Percentiles rank a stretch among this genome's conserved stretches.
Conservation (phyloP, 1,139 yeast species). For the Suhomyces taliae region DNA sequence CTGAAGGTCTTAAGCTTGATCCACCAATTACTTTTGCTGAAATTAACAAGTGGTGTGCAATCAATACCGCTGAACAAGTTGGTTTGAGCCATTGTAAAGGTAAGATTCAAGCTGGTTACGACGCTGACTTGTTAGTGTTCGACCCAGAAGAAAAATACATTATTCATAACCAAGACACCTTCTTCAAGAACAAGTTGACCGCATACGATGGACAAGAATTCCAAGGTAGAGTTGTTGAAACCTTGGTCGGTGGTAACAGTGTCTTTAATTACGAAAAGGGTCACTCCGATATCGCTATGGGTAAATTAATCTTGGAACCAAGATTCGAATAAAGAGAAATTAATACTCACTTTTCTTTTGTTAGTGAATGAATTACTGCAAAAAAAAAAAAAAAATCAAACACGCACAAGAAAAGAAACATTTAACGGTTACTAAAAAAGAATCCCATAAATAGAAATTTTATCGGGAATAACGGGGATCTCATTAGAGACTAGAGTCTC, state of each 20-base stretch:
- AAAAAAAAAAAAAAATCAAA: too few species aligned
- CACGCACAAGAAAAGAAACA: too few species aligned
- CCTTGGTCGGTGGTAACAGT: slow-evolving; percentile 71
- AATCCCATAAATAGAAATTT: too few species aligned
- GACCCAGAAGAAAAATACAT: slow-evolving; percentile 60
- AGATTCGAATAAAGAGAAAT: slow-evolving; percentile 20
- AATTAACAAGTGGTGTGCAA: slow-evolving; percentile 75
- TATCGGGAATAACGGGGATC: too few species aligned
- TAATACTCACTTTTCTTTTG: background rate
- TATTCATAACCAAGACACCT: slow-evolving; percentile 59
- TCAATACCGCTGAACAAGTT: slow-evolving; percentile 81
- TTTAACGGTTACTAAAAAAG: too few species aligned
- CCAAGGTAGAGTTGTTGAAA: slow-evolving; percentile 72
- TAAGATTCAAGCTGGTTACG: slow-evolving; percentile 65
- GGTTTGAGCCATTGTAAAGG: slow-evolving; percentile 79
- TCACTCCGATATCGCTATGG: slow-evolving; percentile 55
- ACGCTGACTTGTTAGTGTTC: slow-evolving; percentile 84
- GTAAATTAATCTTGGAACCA: slow-evolving; percentile 60
- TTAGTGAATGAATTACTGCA: too few species aligned
- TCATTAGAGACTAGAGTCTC: too few species aligned
- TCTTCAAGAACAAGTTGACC: slow-evolving; percentile 81
- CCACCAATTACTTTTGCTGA: slow-evolving; percentile 60
- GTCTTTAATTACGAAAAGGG: slow-evolving; percentile 63
- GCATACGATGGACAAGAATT: slow-evolving; percentile 76
- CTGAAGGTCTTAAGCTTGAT: slow-evolving; percentile 61